Evolutionary conservation across 163 green algal genomes (phyloP).

Genomic region (Prototheca wickerhamii): DNA sequence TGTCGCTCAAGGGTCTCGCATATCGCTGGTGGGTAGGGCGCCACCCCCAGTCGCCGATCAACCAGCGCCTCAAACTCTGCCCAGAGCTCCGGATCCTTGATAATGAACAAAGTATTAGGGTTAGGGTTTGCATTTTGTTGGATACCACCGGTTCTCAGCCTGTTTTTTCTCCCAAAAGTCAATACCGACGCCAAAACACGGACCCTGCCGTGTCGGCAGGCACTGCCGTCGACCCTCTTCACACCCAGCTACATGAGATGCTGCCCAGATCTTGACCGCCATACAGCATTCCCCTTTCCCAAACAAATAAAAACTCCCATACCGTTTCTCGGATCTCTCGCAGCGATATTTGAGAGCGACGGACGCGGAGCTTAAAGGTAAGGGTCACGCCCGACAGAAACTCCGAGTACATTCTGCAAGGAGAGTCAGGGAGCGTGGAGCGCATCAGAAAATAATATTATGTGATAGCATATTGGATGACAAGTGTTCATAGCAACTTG

Average conservation of each 20-base stretch:
- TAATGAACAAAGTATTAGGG: too few relatives aligned
- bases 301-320: neutral
- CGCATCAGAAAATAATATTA: neutral
- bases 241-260: too few relatives aligned
- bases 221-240: too few relatives aligned
- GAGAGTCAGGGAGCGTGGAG: neutral
- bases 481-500: too few relatives aligned
- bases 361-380: constrained; percentile 46
- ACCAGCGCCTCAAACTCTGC: constrained; percentile 8
- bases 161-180: too few relatives aligned
- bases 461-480: too few relatives aligned
- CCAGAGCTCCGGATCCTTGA: constrained; percentile 37
- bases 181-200: too few relatives aligned
- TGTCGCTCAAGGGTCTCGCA: constrained; percentile 14
- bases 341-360: constrained; percentile 21
- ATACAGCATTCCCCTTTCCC: too few relatives aligned
- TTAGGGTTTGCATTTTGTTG: neutral
- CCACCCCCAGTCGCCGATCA: constrained; percentile 7
- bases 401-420: constrained; percentile 17
- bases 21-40: constrained; percentile 15
- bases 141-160: neutral
- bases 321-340: constrained; percentile 19
- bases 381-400: constrained; percentile 26
- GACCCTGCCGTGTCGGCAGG: too few relatives aligned
- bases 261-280: too few relatives aligned